Base-by-base conservation (phyloP, 2,329 filamentous ascomycete genomes). In the Didymella segeticola region DNA sequence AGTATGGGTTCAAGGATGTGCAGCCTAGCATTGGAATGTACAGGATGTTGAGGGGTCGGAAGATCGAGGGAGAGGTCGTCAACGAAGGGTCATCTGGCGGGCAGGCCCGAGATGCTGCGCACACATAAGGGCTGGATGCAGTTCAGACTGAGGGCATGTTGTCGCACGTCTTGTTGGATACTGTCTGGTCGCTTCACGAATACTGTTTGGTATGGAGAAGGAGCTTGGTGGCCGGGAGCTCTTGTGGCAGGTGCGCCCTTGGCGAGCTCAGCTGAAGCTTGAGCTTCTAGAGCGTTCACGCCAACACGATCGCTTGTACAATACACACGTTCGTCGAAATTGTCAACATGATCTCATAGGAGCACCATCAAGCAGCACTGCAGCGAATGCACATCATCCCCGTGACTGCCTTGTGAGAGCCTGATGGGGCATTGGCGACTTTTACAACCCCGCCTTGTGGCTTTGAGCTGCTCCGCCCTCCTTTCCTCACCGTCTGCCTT, bases 1-100 rank as follows among this genome's bases (percentile, higher is more conserved):
- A 70, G 54, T 79, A 79, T 57, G 81, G 80, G 11, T 83, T 83
- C 60, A 72, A 75, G 47, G 74, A 80, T 31, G 64, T 68, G 46
- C 57, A 61, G 53, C 67, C 66, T 5, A 62, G 66, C 27, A 48
- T 69, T 26, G 69, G 70, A 33, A 72, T 74, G 69, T 72, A 58
- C 49, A 51, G 68, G 51, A 64, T 64, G 62, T 39, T 58, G 7
- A 53, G 58, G 12, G 61, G 57, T 26, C 41, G 43, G 31, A 57
- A 57, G 34, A 47, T 66, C 14, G 58, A 67, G 56, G 49, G 51
- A 30, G 36, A 64, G 20, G 29, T 26, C 11, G 51, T 43, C 29
- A 23, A 43, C 12, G 53, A 49, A 31, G 49, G 41, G 34, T 30
- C 39, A 20, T 38, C 33, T n/a, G 33, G 43, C 2, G 37, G 31